phyloP scores from a whole-genome alignment of 352 stramenopile genomes.

The Pythium coloratum region DNA sequence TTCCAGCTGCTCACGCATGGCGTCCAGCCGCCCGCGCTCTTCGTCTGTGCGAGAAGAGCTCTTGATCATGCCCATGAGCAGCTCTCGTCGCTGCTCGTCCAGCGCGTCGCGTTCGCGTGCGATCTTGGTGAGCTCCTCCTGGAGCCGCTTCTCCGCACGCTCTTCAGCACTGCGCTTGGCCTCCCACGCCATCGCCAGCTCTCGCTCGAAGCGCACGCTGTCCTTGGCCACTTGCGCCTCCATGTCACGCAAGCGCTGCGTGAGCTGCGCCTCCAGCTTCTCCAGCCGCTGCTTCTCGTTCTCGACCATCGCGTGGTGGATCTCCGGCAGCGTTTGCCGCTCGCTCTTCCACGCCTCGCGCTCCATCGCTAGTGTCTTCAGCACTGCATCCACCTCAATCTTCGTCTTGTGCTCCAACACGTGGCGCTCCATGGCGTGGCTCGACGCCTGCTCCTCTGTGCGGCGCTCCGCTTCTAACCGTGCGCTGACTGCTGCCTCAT shows the following conservation, averaged over 20 bases:
- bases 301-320: slow-evolving; percentile 52
- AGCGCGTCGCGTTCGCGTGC: slow-evolving; percentile 64
- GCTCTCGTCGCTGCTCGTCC: slow-evolving; percentile 69
- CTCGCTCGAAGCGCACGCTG: slow-evolving; percentile 36
- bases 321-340: slow-evolving; percentile 57
- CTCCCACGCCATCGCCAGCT: slow-evolving; percentile 39
- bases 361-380: slow-evolving; percentile 40
- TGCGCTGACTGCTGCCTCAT: slow-evolving; percentile 50
- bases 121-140: slow-evolving; percentile 67
- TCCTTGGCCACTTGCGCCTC: slow-evolving; percentile 52
- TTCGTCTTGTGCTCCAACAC: slow-evolving; percentile 59
- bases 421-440: slow-evolving; percentile 54
- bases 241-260: slow-evolving; percentile 52
- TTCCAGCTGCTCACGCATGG: slow-evolving; percentile 55
- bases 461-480: slow-evolving; percentile 52
- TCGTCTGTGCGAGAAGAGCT: slow-evolving; percentile 62
- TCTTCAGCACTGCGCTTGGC: slow-evolving; percentile 45
- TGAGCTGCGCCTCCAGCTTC: slow-evolving; percentile 51
- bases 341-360: slow-evolving; percentile 41
- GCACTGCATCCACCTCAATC: slow-evolving; percentile 44
- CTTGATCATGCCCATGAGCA: slow-evolving; percentile 54
- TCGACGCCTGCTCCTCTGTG: slow-evolving; percentile 41
- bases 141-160: slow-evolving; percentile 58
- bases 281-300: slow-evolving; percentile 68
- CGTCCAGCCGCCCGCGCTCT: slow-evolving; percentile 67